Conservation (phyloP, 2,329 filamentous ascomycete genomes). For the Xylariaceae sp. region DNA sequence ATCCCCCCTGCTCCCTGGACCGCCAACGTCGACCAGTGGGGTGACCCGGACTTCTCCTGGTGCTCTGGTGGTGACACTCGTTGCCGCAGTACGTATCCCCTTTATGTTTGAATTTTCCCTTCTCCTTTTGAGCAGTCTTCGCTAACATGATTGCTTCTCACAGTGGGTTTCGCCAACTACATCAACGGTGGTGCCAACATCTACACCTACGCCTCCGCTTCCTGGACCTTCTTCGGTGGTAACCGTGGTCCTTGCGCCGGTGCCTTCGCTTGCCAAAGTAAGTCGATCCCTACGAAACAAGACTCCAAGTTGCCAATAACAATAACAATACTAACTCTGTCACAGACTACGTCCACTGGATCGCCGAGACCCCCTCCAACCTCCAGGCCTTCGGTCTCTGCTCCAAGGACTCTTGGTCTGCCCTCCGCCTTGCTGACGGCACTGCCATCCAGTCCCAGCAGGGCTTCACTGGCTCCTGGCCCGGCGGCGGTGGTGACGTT, state of each 20-base stretch:
- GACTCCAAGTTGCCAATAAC: background rate
- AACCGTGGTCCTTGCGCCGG: slow-evolving; percentile 34
- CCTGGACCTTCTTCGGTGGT: slow-evolving; percentile 41
- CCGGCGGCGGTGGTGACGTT: slow-evolving; percentile 30
- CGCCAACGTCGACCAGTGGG: slow-evolving; percentile 34
- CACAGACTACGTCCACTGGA: slow-evolving; percentile 37
- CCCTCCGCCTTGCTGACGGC: slow-evolving; percentile 35
- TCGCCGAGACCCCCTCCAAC: slow-evolving; percentile 35
- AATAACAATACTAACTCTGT: slow-evolving; percentile 7
- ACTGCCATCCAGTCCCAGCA: slow-evolving; percentile 30
- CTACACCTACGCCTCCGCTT: slow-evolving; percentile 38
- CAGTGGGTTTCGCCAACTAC: slow-evolving; percentile 38
- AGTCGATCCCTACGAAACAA: slow-evolving; percentile 12
- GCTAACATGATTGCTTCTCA: background rate
- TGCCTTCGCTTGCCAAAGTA: slow-evolving; percentile 33
- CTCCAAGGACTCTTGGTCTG: slow-evolving; percentile 36
- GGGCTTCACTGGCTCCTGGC: slow-evolving; percentile 36
- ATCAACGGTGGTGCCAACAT: slow-evolving; percentile 39
- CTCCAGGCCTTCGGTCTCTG: slow-evolving; percentile 40
- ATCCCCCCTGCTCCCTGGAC: slow-evolving; percentile 37
- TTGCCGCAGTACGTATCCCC: slow-evolving; percentile 31
- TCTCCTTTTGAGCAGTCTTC: background rate
- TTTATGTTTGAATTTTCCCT: background rate
- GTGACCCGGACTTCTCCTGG: slow-evolving; percentile 41
- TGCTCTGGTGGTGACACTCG: slow-evolving; percentile 34